A percentile compares a stretch with the other conserved stretches of the same genome.
Evolutionary conservation across 257 asterid genomes (phyloP).

Genomic region (Mitragyna speciosa): DNA sequence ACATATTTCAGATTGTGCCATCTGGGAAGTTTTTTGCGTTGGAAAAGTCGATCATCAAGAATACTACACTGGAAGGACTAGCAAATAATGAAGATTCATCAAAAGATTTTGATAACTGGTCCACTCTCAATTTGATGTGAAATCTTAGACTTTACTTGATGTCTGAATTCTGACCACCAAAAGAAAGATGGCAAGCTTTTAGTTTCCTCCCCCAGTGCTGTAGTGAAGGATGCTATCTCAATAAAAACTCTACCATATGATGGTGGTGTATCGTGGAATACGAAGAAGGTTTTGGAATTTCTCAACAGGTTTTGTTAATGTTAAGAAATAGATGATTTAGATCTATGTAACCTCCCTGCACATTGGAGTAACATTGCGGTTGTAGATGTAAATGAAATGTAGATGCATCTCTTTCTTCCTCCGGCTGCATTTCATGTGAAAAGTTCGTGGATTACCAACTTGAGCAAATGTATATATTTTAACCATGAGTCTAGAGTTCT

Average conservation of each 20-base stretch:
- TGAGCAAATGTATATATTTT: neutral
- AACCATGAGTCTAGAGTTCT: neutral
- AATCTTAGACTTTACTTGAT: neutral
- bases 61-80: conserved; percentile 12
- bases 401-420: neutral
- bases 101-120: neutral
- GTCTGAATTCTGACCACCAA: neutral
- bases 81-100: conserved; percentile 8
- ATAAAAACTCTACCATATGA: neutral
- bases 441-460: neutral
- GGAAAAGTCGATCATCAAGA: conserved; percentile 5
- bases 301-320: neutral
- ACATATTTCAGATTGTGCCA: conserved; percentile 20
- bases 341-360: neutral
- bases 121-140: neutral
- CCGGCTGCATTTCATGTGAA: neutral
- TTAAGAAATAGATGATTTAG: neutral
- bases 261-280: neutral
- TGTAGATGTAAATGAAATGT: neutral
- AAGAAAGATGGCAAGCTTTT: neutral
- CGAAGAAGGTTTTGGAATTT: neutral
- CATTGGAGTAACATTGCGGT: neutral
- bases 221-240: neutral
- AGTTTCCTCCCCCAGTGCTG: neutral
- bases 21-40: conserved; percentile 5